Conservation (phyloP, 2,329 filamentous ascomycete genomes). For the Tolypocladium album region DNA sequence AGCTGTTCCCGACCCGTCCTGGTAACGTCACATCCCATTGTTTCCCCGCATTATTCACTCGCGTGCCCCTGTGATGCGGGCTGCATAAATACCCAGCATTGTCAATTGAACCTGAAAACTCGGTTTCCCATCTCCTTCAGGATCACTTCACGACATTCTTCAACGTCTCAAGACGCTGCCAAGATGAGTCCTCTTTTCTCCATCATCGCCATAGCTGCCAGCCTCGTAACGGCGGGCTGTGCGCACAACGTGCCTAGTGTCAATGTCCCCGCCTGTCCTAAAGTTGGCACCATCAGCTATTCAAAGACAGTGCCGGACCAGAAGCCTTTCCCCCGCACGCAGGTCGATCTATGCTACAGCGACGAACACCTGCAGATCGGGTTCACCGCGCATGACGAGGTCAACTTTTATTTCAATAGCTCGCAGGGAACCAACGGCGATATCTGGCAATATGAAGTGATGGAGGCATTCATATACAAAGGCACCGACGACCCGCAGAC, state of each 20-base stretch:
- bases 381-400: conserved; percentile 35
- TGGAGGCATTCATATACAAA: conserved; percentile 37
- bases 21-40: neutral
- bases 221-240: conserved; percentile 1
- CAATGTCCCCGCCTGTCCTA: conserved; percentile 27
- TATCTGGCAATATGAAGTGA: conserved; percentile 38
- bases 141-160: neutral
- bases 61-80: neutral
- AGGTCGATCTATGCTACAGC: conserved; percentile 36
- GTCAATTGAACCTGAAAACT: neutral
- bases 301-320: conserved; percentile 30
- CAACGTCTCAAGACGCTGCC: neutral
- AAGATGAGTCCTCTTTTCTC: conserved; percentile 2
- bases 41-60: neutral
- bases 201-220: conserved; percentile 1
- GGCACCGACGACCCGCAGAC: conserved; percentile 34
- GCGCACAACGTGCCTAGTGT: conserved; percentile 14
- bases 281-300: conserved; percentile 24
- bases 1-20: neutral
- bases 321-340: conserved; percentile 28
- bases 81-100: neutral
- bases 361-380: conserved; percentile 25
- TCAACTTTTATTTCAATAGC: conserved; percentile 33
- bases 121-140: neutral
- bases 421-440: conserved; percentile 31